phyloP scores from a whole-genome alignment of 2,329 filamentous ascomycete genomes.

The Aciculosporium take region DNA sequence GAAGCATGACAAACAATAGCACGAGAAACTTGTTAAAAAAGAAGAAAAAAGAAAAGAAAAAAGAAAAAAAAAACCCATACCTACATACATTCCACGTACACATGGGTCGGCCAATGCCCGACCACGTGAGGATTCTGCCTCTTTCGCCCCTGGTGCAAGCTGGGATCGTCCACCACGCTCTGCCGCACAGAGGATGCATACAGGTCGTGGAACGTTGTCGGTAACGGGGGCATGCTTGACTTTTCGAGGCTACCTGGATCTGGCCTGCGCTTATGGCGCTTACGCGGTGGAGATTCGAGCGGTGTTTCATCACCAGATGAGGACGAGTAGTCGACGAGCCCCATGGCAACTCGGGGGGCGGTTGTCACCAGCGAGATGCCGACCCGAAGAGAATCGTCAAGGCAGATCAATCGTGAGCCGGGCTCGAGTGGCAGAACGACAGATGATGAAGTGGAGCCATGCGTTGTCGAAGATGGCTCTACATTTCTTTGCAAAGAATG shows the following conservation, averaged over 20 bases:
- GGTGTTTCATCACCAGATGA: constrained; percentile 19
- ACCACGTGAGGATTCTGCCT: constrained; percentile 69
- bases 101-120: constrained; percentile 84
- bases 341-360: constrained; percentile 2
- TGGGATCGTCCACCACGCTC: constrained; percentile 67
- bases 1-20: neutral
- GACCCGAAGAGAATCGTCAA: too few species aligned
- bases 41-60: neutral
- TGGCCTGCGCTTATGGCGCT: constrained; percentile 5
- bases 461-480: too few species aligned
- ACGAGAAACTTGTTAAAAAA: neutral
- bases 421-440: neutral
- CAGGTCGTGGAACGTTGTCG: constrained; percentile 69
- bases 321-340: constrained; percentile 52
- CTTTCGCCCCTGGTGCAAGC: constrained; percentile 71
- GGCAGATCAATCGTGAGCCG: neutral
- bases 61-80: neutral
- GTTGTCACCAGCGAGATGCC: neutral
- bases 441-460: too few species aligned
- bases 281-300: constrained; percentile 11
- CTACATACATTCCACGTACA: constrained; percentile 80
- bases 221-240: constrained; percentile 53
- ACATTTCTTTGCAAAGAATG: too few species aligned
- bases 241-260: neutral
- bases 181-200: constrained; percentile 72